These are phyloP conservation scores for Paramecium pentaurelia DNA, from an alignment of 73 alveolate species.

Conservation along the genomic window DNA sequence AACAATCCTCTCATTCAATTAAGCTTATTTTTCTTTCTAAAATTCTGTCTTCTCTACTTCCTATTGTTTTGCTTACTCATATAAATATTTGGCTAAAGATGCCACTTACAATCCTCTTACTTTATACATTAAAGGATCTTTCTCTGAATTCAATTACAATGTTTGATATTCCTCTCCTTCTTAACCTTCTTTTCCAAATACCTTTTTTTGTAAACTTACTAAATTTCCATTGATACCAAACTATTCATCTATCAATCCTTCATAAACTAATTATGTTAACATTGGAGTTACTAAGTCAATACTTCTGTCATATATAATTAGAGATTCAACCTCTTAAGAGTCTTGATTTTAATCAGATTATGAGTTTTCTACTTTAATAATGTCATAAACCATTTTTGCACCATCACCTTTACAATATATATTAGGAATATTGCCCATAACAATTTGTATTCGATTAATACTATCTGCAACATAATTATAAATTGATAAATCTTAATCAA, in stretches of 20 bases:
- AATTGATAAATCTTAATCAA: conserved; percentile 63
- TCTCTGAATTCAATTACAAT: conserved; percentile 5
- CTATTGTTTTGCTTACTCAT: not conserved
- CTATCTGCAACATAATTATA: conserved; percentile 64
- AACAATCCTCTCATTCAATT: not conserved
- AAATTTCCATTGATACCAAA: conserved; percentile 61
- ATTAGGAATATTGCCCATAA: conserved; percentile 64
- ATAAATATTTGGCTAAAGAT: not conserved
- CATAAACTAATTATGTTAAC: conserved; percentile 68
- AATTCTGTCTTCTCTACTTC: not conserved
- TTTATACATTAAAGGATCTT: not conserved
- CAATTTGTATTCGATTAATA: conserved; percentile 50
- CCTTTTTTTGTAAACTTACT: not conserved
- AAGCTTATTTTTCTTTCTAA: not conserved
- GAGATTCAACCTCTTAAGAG: conserved; percentile 30
- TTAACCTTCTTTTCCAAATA: not conserved
- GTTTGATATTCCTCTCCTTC: not conserved
- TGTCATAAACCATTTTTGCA: conserved; percentile 50
- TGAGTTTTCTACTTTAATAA: not conserved
- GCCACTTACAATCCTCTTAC: conserved; percentile 19
- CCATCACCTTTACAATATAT: conserved; percentile 65
- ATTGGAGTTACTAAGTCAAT: conserved; percentile 68
- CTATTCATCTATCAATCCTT: conserved; percentile 71
- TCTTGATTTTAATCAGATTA: not conserved
- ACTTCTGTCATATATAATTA: conserved; percentile 62